These are phyloP conservation scores for Alternaria tenuissima DNA, from an alignment of 2,329 filamentous ascomycete species.

Conservation along the genomic window DNA sequence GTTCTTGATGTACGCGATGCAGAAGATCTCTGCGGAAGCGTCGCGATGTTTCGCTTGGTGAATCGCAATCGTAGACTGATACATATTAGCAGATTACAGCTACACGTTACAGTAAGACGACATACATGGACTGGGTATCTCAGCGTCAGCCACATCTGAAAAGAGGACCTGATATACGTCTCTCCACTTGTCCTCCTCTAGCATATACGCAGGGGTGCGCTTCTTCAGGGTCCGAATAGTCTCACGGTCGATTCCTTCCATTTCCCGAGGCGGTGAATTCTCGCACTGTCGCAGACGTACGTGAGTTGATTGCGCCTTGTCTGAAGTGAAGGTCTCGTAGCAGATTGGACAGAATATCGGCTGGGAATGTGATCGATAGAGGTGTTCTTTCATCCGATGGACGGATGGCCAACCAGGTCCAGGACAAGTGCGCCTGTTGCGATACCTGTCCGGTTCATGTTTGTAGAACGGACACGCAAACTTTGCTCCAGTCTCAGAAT, in stretches of 20 bases:
- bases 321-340: conserved; percentile 46
- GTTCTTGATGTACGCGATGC: conserved; percentile 40
- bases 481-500: conserved; percentile 35
- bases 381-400: conserved; percentile 54
- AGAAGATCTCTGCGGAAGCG: conserved; percentile 49
- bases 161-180: conserved; percentile 52
- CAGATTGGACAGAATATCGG: conserved; percentile 52
- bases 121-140: conserved; percentile 50
- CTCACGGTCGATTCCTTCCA: conserved; percentile 52
- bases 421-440: conserved; percentile 47
- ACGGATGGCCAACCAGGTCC: conserved; percentile 52
- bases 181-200: conserved; percentile 52
- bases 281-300: conserved; percentile 38
- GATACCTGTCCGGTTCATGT: conserved; percentile 50
- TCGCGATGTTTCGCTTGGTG: conserved; percentile 33
- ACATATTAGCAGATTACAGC: conserved; percentile 1
- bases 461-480: conserved; percentile 56
- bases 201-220: conserved; percentile 39
- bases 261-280: conserved; percentile 28
- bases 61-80: conserved; percentile 47
- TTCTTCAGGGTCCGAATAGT: conserved; percentile 49
- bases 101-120: not conserved
- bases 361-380: conserved; percentile 52
- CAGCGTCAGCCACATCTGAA: conserved; percentile 36
- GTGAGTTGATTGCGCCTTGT: conserved; percentile 45